Evolutionary conservation across 495 filamentous ascomycete species (phyloP).

Genomic region (Chaetomium tenue): DNA sequence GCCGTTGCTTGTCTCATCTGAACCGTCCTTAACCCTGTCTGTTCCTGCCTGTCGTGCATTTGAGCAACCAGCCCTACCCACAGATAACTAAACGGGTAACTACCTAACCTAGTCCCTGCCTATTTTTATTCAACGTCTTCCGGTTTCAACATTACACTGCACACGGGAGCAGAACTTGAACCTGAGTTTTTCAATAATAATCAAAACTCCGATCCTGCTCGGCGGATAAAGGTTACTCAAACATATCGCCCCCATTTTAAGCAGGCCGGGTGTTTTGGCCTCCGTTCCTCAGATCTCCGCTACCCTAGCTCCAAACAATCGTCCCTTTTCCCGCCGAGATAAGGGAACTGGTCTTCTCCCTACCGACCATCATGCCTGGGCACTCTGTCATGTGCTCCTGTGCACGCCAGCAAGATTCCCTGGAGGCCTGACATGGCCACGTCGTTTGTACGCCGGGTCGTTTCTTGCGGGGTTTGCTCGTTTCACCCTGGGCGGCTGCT

Average conservation of each 20-base stretch:
- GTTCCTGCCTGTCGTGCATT: neutral
- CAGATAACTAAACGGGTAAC: no score
- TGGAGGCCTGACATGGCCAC: neutral
- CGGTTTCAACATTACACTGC: no score
- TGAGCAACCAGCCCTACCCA: neutral
- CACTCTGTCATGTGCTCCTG: no score
- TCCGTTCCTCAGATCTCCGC: neutral
- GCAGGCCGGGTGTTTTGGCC: no score
- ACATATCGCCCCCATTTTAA: no score
- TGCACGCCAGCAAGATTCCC: neutral
- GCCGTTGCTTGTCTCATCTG: slow-evolving; percentile 14
- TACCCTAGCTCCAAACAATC: neutral
- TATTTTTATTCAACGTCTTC: no score
- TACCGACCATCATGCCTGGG: neutral
- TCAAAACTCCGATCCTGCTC: no score
- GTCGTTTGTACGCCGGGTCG: neutral
- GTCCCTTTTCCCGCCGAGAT: neutral
- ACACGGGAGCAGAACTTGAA: neutral
- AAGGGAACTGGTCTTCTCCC: neutral
- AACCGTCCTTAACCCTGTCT: neutral
- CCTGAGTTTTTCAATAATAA: no score
- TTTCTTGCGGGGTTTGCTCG: neutral
- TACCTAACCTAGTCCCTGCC: no score
- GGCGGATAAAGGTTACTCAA: no score
- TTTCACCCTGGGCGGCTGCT: slow-evolving; percentile 10